Base-by-base conservation (phyloP, 352 stramenopile genomes). In the Albugo laibachii region DNA sequence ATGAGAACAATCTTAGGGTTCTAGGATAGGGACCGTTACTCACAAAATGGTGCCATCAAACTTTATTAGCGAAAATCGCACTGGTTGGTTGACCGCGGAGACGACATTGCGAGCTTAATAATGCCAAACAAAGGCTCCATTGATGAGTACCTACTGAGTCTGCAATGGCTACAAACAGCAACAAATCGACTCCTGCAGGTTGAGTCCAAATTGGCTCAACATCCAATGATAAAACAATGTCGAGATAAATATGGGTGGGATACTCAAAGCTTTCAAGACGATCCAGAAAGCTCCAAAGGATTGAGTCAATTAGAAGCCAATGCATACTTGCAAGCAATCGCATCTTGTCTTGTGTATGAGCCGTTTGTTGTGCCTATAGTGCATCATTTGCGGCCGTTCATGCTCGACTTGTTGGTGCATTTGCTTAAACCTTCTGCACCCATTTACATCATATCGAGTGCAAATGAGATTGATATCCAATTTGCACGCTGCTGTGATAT, bases 391-490 rank as follows among this genome's bases (percentile, higher is more conserved):
- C 66, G 72, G 14, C 66, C 76, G 24, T 92, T 86, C 39, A 43
- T 71, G 18, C 52, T 86, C 45, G 79, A 92, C 37, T 53, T 89
- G 36, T 57, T 82, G 38, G 65, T 64, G 41, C 74, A 71, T 3
- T 54, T 92, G 12, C 59, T 73, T 35, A 66, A 85, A 47, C 61
- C 66, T 11, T 54, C 50, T 2, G 49, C 73, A 13, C 56, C 49
- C 24, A 41, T 85, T 36, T 78, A 72, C 50, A 64, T 81, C 14
- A 48, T 0, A 14, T 46, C 4, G 16, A 56, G 1, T 31, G 27
- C 2, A 35, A 52, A n/a, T 51, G 50, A 31, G 35, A 2, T 11
- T 54, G 60, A 47, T 2, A 13, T 18, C 36, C 12, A 4, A 16
- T 43, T 43, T 43, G 5, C 47, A 2, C 24, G 56, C 5, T 83